phyloP scores from a whole-genome alignment of 768 basidiomycete genomes.

The Leucocoprinus leucothites region DNA sequence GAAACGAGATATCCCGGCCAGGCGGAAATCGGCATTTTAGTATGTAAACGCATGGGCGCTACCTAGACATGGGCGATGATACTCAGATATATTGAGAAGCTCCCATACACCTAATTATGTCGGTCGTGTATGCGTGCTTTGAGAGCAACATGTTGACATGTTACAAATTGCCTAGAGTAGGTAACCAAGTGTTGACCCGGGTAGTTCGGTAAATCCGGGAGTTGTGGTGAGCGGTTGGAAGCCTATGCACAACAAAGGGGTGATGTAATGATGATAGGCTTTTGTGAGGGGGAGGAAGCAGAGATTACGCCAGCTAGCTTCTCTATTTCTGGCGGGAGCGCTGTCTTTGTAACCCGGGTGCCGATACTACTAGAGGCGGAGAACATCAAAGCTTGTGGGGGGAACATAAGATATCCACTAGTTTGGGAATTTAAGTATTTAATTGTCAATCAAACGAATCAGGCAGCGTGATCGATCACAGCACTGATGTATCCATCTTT shows the following conservation, averaged over 20 bases:
- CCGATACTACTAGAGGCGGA: not conserved
- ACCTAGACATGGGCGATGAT: not conserved
- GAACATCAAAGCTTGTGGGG: not conserved
- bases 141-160: too few species aligned
- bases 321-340: not conserved
- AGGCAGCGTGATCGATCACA: too few species aligned
- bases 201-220: too few species aligned
- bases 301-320: not conserved
- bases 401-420: not conserved
- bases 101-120: not conserved
- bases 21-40: not conserved
- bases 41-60: too few species aligned
- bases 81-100: not conserved
- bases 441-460: too few species aligned
- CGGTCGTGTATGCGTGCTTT: too few species aligned
- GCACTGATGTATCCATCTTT: too few species aligned
- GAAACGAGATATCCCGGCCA: not conserved
- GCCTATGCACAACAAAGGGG: not conserved
- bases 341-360: not conserved
- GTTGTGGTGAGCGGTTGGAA: too few species aligned
- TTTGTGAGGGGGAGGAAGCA: not conserved
- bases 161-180: too few species aligned
- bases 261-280: slow-evolving; percentile 13
- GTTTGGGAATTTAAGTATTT: not conserved
- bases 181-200: too few species aligned